Evolutionary conservation across 768 basidiomycete genomes (phyloP).

Genomic region (Leccinum fibrillosum): DNA sequence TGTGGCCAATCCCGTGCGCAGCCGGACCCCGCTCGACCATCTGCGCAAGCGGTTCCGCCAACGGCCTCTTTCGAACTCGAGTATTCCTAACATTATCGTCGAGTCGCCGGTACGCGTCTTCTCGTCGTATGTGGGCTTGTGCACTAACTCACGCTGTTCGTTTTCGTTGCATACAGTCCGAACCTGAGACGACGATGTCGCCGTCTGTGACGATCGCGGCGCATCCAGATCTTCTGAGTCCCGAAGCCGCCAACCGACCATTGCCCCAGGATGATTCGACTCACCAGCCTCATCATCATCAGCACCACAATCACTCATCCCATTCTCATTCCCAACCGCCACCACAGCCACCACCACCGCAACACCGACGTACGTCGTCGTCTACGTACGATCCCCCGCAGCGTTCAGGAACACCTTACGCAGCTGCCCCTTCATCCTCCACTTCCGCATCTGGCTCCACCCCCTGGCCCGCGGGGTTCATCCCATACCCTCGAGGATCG

Average conservation of each 20-base stretch:
- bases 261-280: constrained; percentile 19
- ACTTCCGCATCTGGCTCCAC: neutral
- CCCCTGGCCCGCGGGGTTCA: constrained; percentile 20
- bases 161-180: constrained; percentile 32
- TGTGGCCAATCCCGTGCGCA: constrained; percentile 9
- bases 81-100: constrained; percentile 42
- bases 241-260: constrained; percentile 35
- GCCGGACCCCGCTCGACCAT: constrained; percentile 19
- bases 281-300: neutral
- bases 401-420: constrained; percentile 14
- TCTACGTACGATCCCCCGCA: neutral
- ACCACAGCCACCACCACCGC: neutral
- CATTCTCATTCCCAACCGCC: neutral
- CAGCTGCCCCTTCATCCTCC: neutral
- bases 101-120: constrained; percentile 42
- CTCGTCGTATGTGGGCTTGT: neutral
- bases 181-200: constrained; percentile 37
- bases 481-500: constrained; percentile 9
- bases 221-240: constrained; percentile 42
- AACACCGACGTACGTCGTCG: neutral
- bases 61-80: constrained; percentile 32
- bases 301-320: neutral
- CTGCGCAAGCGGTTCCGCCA: constrained; percentile 28
- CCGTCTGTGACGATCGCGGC: constrained; percentile 25
- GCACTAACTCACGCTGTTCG: neutral